Percentiles rank a stretch among this genome's conserved stretches.
These are phyloP conservation scores for Clonostachys byssicola DNA, from an alignment of 2,329 filamentous ascomycete genomes.

Conservation along the genomic window DNA sequence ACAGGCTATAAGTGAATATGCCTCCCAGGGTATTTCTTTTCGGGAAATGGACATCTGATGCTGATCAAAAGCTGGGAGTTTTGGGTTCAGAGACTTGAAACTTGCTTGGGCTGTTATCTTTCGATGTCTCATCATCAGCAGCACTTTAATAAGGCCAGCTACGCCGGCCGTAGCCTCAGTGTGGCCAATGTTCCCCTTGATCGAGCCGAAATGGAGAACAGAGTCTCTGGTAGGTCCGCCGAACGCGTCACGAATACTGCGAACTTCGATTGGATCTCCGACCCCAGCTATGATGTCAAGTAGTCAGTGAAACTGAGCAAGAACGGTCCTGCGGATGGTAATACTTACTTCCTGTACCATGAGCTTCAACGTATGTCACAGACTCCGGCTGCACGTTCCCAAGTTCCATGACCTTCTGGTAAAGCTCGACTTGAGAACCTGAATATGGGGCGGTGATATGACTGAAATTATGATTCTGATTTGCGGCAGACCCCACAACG, in stretches of 20 bases:
- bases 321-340: background rate
- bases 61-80: background rate
- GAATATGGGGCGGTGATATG: constrained; percentile 24
- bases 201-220: constrained; percentile 36
- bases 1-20: background rate
- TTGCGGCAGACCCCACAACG: constrained; percentile 27
- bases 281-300: constrained; percentile 33
- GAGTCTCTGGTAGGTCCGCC: constrained; percentile 10
- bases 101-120: constrained; percentile 7
- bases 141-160: background rate
- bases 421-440: constrained; percentile 4
- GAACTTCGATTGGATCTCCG: constrained; percentile 40
- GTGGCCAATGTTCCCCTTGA: constrained; percentile 38
- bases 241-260: constrained; percentile 18
- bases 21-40: constrained; percentile 31
- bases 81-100: constrained; percentile 1
- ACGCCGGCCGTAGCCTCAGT: constrained; percentile 12
- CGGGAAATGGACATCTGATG: constrained; percentile 18
- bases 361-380: constrained; percentile 18
- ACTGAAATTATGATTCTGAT: constrained; percentile 34
- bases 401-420: constrained; percentile 23
- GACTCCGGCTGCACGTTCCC: constrained; percentile 14
- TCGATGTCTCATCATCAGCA: constrained; percentile 7
- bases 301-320: constrained; percentile 21
- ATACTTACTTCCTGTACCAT: constrained; percentile 25